Percentiles rank a stretch among this genome's conserved stretches.
phyloP scores from a whole-genome alignment of 495 filamentous ascomycete species.

The Aspergillus nanangensis region DNA sequence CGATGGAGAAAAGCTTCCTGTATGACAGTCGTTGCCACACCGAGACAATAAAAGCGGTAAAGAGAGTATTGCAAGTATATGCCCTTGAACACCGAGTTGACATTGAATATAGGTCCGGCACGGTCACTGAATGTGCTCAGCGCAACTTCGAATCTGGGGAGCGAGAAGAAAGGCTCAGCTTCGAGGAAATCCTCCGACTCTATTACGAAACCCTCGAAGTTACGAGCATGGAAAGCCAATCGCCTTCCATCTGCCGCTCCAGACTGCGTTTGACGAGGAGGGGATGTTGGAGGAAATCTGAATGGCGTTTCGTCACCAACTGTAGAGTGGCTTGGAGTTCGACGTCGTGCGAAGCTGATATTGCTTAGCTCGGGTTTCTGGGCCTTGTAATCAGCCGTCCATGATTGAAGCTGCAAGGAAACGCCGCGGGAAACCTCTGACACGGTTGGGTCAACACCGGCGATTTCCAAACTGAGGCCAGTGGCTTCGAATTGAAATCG shows the following conservation, averaged over 20 bases:
- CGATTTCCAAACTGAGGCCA: conserved; percentile 85
- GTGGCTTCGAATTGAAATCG: conserved; percentile 81
- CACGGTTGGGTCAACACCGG: conserved; percentile 78
- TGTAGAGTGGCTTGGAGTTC: conserved; percentile 53
- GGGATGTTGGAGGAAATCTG: conserved; percentile 54
- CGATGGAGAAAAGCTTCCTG: conserved; percentile 64
- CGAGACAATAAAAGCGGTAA: conserved; percentile 88
- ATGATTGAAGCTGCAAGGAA: conserved; percentile 81
- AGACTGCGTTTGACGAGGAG: conserved; percentile 53
- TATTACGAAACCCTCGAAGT: conserved; percentile 83
- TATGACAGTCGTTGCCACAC: conserved; percentile 73
- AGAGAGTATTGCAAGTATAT: conserved; percentile 86
- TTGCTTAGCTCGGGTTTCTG: conserved; percentile 65
- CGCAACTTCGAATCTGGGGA: conserved; percentile 83
- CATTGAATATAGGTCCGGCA: conserved; percentile 80
- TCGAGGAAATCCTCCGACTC: conserved; percentile 83
- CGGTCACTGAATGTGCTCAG: conserved; percentile 80
- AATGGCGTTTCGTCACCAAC: conserved; percentile 47
- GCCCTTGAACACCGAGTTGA: conserved; percentile 75
- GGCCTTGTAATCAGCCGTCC: conserved; percentile 86
- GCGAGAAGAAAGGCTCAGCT: conserved; percentile 75
- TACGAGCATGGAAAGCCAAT: conserved; percentile 72
- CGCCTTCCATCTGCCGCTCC: conserved; percentile 76
- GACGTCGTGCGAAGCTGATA: conserved; percentile 50
- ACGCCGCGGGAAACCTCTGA: conserved; percentile 74